A percentile compares a stretch with the other conserved stretches of the same genome.
These are phyloP conservation scores for Lyophyllum decastes DNA, from an alignment of 768 basidiomycete genomes.

Conservation along the genomic window DNA sequence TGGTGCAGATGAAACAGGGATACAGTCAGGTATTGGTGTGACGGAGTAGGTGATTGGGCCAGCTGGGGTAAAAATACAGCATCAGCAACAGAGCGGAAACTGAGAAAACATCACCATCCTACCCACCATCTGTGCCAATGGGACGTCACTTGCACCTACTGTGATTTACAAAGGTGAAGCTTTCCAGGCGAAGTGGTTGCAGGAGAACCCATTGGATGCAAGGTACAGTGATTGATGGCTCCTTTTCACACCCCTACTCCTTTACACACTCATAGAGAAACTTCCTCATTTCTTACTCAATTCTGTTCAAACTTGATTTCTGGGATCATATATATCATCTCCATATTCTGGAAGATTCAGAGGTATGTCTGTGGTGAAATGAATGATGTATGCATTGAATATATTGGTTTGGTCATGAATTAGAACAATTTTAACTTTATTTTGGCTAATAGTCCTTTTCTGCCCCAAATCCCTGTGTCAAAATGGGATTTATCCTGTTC, in stretches of 20 bases:
- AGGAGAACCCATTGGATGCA: constrained; percentile 35
- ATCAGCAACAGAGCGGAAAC: constrained; percentile 24
- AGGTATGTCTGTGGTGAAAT: no score
- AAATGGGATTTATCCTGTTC: no score
- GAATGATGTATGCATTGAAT: no score
- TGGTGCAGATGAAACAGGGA: no score
- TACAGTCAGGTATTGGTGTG: constrained; percentile 3
- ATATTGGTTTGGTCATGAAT: no score
- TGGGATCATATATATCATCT: no score
- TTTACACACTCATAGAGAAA: neutral
- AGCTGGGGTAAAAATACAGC: constrained; percentile 19
- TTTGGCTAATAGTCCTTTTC: no score
- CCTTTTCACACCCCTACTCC: neutral
- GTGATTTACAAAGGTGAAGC: constrained; percentile 40
- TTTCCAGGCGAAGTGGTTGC: constrained; percentile 28
- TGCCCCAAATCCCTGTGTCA: no score
- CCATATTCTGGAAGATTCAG: no score
- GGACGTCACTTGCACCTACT: constrained; percentile 28
- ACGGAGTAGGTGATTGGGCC: constrained; percentile 29
- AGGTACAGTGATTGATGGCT: constrained; percentile 2
- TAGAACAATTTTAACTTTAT: no score
- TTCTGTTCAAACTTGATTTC: no score
- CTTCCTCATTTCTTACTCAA: neutral
- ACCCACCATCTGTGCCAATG: constrained; percentile 41
- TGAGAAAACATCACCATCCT: constrained; percentile 36